phyloP scores from a whole-genome alignment of 176 grass and related monocot species.

The Phoenix roebelenii region DNA sequence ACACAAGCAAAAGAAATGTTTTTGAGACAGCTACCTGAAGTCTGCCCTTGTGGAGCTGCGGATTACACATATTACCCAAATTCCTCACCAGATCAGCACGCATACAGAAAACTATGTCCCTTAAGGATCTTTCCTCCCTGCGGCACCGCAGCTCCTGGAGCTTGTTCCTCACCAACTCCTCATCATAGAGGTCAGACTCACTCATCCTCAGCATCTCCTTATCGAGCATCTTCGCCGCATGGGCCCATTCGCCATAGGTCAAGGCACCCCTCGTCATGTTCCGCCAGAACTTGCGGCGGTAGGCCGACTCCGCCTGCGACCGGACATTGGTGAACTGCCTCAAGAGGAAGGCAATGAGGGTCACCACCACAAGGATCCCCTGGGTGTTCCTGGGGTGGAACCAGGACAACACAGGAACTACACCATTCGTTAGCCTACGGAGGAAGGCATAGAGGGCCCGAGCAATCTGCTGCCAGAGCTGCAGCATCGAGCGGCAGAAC shows the following conservation, averaged over 20 bases:
- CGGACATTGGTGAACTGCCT: constrained; percentile 33
- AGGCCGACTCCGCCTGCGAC: constrained; percentile 58
- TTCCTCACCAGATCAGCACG: constrained; percentile 75
- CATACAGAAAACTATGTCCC: constrained; percentile 90
- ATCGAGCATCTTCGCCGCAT: constrained; percentile 87
- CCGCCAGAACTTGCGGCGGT: constrained; percentile 92
- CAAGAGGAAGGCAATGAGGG: constrained; percentile 38
- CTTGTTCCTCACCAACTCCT: constrained; percentile 83
- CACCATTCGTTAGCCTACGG: constrained; percentile 4
- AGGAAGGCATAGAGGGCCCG: constrained; percentile 26
- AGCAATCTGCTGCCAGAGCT: constrained; percentile 36
- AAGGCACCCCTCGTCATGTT: constrained; percentile 81
- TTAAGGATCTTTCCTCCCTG: constrained; percentile 55
- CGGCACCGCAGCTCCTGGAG: constrained; percentile 63
- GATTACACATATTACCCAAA: constrained; percentile 71
- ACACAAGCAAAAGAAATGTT: no score
- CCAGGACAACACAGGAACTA: constrained; percentile 23
- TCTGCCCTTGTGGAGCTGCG: no score
- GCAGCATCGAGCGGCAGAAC: constrained; percentile 35
- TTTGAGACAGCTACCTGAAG: no score
- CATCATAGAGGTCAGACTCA: constrained; percentile 65
- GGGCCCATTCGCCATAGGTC: constrained; percentile 94
- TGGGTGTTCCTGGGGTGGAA: constrained; percentile 68
- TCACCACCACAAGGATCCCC: constrained; percentile 69
- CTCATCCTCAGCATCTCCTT: constrained; percentile 46